Conservation (phyloP, 148 eudicot genomes). For the Nyssa sinensis region DNA sequence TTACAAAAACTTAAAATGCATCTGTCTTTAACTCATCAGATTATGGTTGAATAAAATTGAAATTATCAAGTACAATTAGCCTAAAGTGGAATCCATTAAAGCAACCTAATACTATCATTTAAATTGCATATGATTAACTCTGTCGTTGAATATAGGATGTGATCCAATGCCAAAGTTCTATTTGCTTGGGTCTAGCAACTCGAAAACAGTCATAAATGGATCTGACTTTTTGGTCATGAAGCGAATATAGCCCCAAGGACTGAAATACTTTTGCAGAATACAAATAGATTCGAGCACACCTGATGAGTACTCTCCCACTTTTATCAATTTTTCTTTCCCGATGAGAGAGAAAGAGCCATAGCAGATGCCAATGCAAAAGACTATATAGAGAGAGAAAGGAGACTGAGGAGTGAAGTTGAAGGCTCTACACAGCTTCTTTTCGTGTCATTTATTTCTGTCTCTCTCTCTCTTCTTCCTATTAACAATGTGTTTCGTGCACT, state of each 20-base stretch:
- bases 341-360: background rate
- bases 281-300: background rate
- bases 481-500: background rate
- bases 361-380: background rate
- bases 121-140: no score
- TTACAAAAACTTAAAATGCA: no score
- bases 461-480: slow-evolving; percentile 12
- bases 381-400: background rate
- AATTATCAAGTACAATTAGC: no score
- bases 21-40: no score
- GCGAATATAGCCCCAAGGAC: no score
- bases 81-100: no score
- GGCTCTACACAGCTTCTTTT: slow-evolving; percentile 5
- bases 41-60: no score
- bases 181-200: background rate
- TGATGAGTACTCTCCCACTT: background rate
- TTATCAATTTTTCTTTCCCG: slow-evolving; percentile 20
- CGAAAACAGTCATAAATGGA: background rate
- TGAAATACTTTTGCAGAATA: no score
- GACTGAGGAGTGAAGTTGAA: slow-evolving; percentile 16
- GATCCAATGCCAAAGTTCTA: background rate
- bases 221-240: background rate
- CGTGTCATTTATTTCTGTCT: slow-evolving; percentile 3
- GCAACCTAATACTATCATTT: background rate
- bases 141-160: no score